Evolutionary conservation across 1,139 yeast species (phyloP).

Genomic region (Debaryomyces udenii): DNA sequence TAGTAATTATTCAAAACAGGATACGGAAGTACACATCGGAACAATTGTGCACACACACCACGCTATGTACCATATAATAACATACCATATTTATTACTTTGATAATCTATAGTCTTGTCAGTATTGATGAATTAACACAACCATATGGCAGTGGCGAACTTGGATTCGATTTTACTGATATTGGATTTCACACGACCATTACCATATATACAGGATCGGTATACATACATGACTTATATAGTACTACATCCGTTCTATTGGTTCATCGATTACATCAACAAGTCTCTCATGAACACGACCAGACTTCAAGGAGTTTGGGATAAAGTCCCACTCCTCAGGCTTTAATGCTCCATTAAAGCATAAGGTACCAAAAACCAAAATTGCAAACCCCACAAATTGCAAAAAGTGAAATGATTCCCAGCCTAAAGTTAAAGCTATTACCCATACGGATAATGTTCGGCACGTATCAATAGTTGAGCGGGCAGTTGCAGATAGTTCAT

Average conservation of each 20-base stretch:
- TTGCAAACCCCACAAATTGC: conserved; percentile 66
- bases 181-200: not conserved
- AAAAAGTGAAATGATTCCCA: conserved; percentile 71
- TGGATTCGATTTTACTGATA: not conserved
- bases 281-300: conserved; percentile 6
- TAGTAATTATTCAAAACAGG: conserved; percentile 14
- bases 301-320: conserved; percentile 48
- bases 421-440: conserved; percentile 70
- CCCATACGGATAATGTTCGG: conserved; percentile 76
- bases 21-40: too few relatives aligned
- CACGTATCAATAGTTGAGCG: conserved; percentile 81
- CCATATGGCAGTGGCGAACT: conserved; percentile 7
- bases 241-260: conserved; percentile 15
- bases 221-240: not conserved
- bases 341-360: conserved; percentile 70
- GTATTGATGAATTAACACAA: not conserved
- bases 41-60: not conserved
- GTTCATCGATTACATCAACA: conserved; percentile 15
- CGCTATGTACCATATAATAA: not conserved
- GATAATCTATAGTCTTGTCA: not conserved
- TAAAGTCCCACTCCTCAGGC: conserved; percentile 47
- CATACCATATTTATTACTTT: not conserved
- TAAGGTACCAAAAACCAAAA: conserved; percentile 72
- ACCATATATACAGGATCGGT: not conserved
- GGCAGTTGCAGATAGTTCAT: conserved; percentile 70